Base-by-base conservation (phyloP, 176 grass and related monocot genomes). In the Oryza rufipogon region DNA sequence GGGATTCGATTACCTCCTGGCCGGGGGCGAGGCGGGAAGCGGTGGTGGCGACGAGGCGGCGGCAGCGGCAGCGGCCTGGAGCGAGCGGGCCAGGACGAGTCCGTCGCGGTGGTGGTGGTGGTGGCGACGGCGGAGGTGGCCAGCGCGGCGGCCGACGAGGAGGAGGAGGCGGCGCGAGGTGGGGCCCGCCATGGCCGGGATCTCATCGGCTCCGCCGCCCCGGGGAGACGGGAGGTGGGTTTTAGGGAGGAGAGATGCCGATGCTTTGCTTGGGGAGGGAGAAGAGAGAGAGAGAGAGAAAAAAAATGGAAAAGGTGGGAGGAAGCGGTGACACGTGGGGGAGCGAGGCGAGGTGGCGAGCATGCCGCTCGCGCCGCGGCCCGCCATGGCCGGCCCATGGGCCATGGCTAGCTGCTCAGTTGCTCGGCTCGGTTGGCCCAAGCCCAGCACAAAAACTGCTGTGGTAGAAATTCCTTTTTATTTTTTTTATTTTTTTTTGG, bases 151-250 rank as follows among this genome's bases (percentile, higher is more conserved):
- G 11, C 77, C 19, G 30, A 85, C 71, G 33, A 65, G 71, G 89
- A 88, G 66, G 72, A 91, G n/a, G 58, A 3, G 20, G 20, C 5
- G 81, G 34, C 71, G 76, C 44, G 76, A 81, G 23, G 81, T 87
- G 5, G 76, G 77, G 66, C 77, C 81, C 81, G 54, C 36, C 89
- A 91, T 91, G 89, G 34, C 73, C 33, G 68, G 20, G 84, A 90
- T 90, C 88, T 86, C 88, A 86, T 90, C 67, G 20, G 84, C 73
- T 66, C 68, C 64, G 70, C 75, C 71, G 36, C 52, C 22, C 41
- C 65, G 7, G 26, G 34, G 1, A 3, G 51, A 13, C 9, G 32
- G 3, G 6, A 17, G 42, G 38, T 20, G 73, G 79, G 71, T 81
- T 87, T 87, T 82, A 26, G 72, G 33, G 32, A 2, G 11, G 44